These are phyloP conservation scores for Cordyceps militaris DNA, from an alignment of 2,329 filamentous ascomycete species.

Conservation along the genomic window DNA sequence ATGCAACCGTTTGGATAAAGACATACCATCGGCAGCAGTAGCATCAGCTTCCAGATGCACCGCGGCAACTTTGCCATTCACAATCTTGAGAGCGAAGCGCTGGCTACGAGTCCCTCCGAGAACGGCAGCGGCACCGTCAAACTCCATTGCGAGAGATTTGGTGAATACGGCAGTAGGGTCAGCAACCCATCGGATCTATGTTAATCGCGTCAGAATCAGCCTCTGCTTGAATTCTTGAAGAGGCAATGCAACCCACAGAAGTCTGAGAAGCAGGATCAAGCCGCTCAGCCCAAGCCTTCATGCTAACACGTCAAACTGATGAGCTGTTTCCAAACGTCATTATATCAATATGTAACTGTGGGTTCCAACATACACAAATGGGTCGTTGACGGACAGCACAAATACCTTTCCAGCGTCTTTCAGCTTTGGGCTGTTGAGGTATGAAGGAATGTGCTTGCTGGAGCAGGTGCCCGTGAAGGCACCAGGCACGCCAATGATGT, in stretches of 20 bases:
- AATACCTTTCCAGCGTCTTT: conserved; percentile 79
- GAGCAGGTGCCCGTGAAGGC: conserved; percentile 60
- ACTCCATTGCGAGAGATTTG: conserved; percentile 73
- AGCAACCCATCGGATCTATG: conserved; percentile 81
- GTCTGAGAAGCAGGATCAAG: conserved; percentile 69
- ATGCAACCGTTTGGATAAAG: not conserved
- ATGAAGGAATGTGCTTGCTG: conserved; percentile 71
- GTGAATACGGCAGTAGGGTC: conserved; percentile 77
- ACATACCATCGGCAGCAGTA: conserved; percentile 68
- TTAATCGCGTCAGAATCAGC: not conserved
- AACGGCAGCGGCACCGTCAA: conserved; percentile 64
- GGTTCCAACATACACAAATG: conserved; percentile 68
- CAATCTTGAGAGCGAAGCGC: conserved; percentile 76
- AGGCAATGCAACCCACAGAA: conserved; percentile 52
- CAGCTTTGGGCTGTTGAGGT: conserved; percentile 71
- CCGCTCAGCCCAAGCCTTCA: conserved; percentile 78
- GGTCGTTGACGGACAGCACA: conserved; percentile 87
- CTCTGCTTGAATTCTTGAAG: not conserved
- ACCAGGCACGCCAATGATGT: conserved; percentile 80
- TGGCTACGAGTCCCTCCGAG: conserved; percentile 81
- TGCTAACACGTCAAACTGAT: no score
- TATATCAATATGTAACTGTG: not conserved
- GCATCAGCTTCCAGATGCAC: conserved; percentile 83
- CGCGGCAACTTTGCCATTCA: conserved; percentile 78
- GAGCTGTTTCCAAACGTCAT: no score